Conservation (phyloP, 1,284 basidiomycete genomes). For the Tilletia caries region DNA sequence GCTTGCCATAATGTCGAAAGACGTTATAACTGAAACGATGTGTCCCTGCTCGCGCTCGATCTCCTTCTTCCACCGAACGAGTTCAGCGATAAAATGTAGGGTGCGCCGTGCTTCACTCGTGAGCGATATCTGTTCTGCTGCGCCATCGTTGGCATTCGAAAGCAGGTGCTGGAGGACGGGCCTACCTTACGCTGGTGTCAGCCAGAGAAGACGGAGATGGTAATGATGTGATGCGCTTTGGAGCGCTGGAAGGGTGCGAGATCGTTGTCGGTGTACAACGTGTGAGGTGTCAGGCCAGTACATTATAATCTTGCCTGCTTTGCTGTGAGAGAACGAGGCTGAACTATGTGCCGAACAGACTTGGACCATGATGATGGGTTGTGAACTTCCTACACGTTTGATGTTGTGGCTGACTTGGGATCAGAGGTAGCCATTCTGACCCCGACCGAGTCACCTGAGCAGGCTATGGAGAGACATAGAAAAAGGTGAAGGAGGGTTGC, state of each 20-base stretch:
- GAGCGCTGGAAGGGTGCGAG: constrained; percentile 45
- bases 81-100: constrained; percentile 64
- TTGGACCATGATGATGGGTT: constrained; percentile 40
- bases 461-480: too few relatives aligned
- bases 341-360: constrained; percentile 46
- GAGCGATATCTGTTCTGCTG: background rate
- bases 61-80: constrained; percentile 75
- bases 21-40: constrained; percentile 94
- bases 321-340: too few relatives aligned
- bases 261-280: constrained; percentile 50
- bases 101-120: constrained; percentile 46
- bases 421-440: too few relatives aligned
- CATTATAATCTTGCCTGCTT: too few relatives aligned
- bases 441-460: too few relatives aligned
- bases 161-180: constrained; percentile 21
- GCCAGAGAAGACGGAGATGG: constrained; percentile 47
- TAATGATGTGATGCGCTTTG: constrained; percentile 37
- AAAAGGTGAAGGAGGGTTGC: too few relatives aligned
- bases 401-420: too few relatives aligned
- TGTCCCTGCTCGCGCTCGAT: constrained; percentile 72
- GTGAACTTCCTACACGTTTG: too few relatives aligned
- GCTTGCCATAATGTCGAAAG: constrained; percentile 79
- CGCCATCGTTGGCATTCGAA: constrained; percentile 47
- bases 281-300: too few relatives aligned
- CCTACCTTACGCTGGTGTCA: constrained; percentile 45